A percentile compares a stretch with the other conserved stretches of the same genome.
Conservation (phyloP, 2,329 filamentous ascomycete genomes). For the Nemania sp. region DNA sequence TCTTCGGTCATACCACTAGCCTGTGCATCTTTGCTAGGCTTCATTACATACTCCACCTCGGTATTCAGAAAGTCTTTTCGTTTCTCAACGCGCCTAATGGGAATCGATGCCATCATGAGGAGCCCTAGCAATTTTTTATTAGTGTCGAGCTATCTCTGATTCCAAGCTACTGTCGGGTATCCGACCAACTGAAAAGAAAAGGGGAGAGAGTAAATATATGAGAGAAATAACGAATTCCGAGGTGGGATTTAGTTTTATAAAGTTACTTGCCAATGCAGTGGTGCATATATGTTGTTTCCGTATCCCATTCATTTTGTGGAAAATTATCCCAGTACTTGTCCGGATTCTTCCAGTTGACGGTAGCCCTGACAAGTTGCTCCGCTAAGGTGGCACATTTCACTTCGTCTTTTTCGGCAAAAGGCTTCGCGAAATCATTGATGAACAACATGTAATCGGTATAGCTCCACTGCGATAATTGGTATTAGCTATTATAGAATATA, state of each 20-base stretch:
- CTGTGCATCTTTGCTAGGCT: background rate
- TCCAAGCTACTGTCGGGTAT: background rate
- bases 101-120: conserved; percentile 27
- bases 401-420: conserved; percentile 10
- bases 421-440: background rate
- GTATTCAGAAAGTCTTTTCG: background rate
- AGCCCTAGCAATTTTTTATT: conserved; percentile 2
- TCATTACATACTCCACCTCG: background rate
- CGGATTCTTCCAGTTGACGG: background rate
- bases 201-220: background rate
- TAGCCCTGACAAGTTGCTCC: background rate
- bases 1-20: background rate
- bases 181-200: background rate
- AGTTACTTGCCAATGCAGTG: conserved; percentile 20
- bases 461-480: background rate
- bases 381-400: background rate
- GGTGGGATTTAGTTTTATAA: background rate
- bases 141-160: background rate
- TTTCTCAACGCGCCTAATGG: background rate
- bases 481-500: conserved; percentile 9
- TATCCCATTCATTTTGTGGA: background rate
- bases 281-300: background rate
- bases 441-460: background rate
- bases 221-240: background rate
- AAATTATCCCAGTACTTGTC: background rate